phyloP scores from a whole-genome alignment of 2,329 filamentous ascomycete species.

The Diaporthe eres region DNA sequence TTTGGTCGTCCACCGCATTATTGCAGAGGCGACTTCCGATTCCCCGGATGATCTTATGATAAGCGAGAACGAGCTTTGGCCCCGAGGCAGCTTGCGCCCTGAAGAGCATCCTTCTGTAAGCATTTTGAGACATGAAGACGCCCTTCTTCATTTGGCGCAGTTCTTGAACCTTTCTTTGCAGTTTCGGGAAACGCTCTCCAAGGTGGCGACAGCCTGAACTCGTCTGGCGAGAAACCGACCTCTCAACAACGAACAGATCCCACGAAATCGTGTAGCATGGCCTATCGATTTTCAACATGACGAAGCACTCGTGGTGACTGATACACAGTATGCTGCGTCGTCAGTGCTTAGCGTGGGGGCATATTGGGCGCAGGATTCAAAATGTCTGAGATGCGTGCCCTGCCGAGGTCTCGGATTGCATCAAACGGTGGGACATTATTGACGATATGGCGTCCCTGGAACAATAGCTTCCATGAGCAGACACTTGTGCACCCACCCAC shows the following conservation, averaged over 20 bases:
- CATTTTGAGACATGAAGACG: conserved; percentile 5
- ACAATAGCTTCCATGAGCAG: conserved; percentile 9
- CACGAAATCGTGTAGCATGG: not conserved
- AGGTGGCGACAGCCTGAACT: not conserved
- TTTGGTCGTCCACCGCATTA: not conserved
- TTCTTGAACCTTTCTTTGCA: not conserved
- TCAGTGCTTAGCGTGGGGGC: conserved; percentile 7
- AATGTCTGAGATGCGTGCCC: conserved; percentile 3
- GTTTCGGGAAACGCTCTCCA: not conserved
- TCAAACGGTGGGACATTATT: conserved; percentile 20
- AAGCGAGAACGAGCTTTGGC: conserved; percentile 8
- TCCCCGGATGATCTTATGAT: conserved; percentile 8
- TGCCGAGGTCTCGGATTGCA: conserved; percentile 11
- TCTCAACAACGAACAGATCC: not conserved
- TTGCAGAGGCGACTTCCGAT: conserved; percentile 13
- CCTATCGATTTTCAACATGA: not conserved
- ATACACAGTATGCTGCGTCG: not conserved
- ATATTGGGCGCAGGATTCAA: not conserved
- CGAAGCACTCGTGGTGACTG: not conserved
- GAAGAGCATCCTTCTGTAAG: conserved; percentile 5
- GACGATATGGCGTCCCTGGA: conserved; percentile 6
- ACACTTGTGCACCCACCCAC: not conserved
- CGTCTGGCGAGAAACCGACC: not conserved
- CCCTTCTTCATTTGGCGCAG: not conserved
- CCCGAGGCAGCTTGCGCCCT: not conserved